phyloP scores from a whole-genome alignment of 306 rosid genomes.

The Canavalia gladiata region DNA sequence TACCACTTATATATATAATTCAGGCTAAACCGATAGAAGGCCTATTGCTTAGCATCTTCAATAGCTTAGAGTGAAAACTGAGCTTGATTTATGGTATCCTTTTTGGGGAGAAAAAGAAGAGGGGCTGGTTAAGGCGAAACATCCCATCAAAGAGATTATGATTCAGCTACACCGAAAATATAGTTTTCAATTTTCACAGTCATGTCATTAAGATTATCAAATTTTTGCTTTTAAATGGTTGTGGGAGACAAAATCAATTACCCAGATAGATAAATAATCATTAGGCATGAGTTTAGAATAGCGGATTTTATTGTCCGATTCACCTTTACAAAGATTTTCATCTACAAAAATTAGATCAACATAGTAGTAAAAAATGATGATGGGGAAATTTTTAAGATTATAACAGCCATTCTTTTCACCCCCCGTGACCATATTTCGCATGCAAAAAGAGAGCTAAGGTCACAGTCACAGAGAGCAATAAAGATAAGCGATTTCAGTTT shows the following conservation, averaged over 20 bases:
- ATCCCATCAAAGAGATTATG: conserved; percentile 30
- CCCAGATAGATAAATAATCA: conserved; percentile 57
- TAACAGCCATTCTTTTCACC: conserved; percentile 44
- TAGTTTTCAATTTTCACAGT: conserved; percentile 42
- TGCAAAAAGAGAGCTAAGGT: conserved; percentile 17
- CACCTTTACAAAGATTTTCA: conserved; percentile 27
- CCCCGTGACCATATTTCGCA: conserved; percentile 38
- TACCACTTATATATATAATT: neutral
- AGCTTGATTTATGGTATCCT: conserved; percentile 10
- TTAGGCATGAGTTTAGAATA: conserved; percentile 68
- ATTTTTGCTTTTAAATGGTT: conserved; percentile 52
- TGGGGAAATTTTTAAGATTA: neutral
- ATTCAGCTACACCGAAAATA: conserved; percentile 47
- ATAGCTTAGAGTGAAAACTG: neutral
- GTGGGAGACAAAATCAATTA: conserved; percentile 70
- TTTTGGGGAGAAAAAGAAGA: neutral
- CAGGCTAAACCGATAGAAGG: neutral
- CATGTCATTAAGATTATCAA: conserved; percentile 61
- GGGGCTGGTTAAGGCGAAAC: neutral
- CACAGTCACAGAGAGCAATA: neutral
- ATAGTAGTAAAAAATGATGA: conserved; percentile 11
- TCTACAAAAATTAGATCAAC: neutral
- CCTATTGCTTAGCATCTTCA: conserved; percentile 6
- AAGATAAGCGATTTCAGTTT: neutral
- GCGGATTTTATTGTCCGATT: conserved; percentile 49